These are phyloP conservation scores for Sonneratia caseolaris DNA, from an alignment of 345 rosid genomes.

Conservation along the genomic window DNA sequence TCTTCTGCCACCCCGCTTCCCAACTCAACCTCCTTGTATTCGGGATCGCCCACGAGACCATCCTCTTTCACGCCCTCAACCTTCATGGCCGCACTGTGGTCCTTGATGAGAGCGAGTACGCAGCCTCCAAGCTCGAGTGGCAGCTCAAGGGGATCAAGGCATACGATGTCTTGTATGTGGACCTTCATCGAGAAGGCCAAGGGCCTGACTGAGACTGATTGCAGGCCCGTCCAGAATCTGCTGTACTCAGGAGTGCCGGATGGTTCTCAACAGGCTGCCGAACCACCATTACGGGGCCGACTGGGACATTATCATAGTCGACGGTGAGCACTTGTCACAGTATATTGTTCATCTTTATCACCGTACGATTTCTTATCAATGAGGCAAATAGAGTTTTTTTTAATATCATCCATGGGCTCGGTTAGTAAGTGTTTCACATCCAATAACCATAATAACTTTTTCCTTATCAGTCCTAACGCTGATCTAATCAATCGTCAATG, in stretches of 20 bases:
- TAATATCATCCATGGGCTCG: too few species aligned
- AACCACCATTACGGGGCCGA: slow-evolving; percentile 63
- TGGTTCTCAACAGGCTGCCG: slow-evolving; percentile 74
- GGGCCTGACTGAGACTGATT: slow-evolving; percentile 32
- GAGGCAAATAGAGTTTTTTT: neutral
- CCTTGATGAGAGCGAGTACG: slow-evolving; percentile 65
- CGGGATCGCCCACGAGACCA: slow-evolving; percentile 76
- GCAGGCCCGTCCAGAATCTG: slow-evolving; percentile 79
- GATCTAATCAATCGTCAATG: too few species aligned
- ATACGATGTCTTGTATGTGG: slow-evolving; percentile 54
- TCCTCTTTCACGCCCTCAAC: slow-evolving; percentile 71
- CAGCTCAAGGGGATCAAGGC: slow-evolving; percentile 54
- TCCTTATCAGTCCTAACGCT: too few species aligned
- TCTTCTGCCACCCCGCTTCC: slow-evolving; percentile 28
- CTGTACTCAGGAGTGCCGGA: slow-evolving; percentile 69
- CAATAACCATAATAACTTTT: too few species aligned
- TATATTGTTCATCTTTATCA: too few species aligned
- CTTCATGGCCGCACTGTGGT: slow-evolving; percentile 61
- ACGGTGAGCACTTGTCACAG: slow-evolving; percentile 15
- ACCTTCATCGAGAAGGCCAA: slow-evolving; percentile 29
- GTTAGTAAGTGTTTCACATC: too few species aligned
- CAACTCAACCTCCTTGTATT: slow-evolving; percentile 55
- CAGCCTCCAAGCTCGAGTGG: slow-evolving; percentile 52
- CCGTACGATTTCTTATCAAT: too few species aligned
- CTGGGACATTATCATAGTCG: slow-evolving; percentile 77